Evolutionary conservation across 768 basidiomycete genomes (phyloP).

Genomic region (Suillus alpinus): DNA sequence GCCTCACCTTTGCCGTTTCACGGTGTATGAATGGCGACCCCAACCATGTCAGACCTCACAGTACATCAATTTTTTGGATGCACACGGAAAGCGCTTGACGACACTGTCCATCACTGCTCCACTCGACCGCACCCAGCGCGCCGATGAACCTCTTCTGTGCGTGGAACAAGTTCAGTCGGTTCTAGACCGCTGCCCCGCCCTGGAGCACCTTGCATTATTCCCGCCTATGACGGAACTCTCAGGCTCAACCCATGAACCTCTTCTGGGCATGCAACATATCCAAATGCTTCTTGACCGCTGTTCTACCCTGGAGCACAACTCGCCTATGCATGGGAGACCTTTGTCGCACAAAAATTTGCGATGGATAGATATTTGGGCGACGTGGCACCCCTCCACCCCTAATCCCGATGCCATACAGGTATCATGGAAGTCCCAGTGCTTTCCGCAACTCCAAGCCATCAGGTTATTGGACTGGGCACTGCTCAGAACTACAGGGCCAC

Average conservation of each 20-base stretch:
- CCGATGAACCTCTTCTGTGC: background rate
- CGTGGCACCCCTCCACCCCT: background rate
- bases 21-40: background rate
- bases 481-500: background rate
- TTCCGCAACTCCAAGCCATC: conserved; percentile 1
- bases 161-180: background rate
- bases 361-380: conserved; percentile 6
- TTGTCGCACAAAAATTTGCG: conserved; percentile 1
- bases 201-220: conserved; percentile 2
- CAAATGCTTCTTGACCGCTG: background rate
- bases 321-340: background rate
- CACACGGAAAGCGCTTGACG: background rate
- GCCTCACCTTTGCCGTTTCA: background rate
- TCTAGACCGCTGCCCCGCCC: conserved; percentile 1
- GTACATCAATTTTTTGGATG: background rate
- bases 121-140: background rate
- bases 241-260: background rate
- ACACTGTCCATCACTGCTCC: conserved; percentile 1
- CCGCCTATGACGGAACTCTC: background rate
- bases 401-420: background rate
- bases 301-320: background rate
- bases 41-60: background rate
- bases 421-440: conserved; percentile 1
- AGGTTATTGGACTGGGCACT: conserved; percentile 4
- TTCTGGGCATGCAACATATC: background rate